Conservation (phyloP, 768 basidiomycete genomes). For the Leccinum incarnatum region DNA sequence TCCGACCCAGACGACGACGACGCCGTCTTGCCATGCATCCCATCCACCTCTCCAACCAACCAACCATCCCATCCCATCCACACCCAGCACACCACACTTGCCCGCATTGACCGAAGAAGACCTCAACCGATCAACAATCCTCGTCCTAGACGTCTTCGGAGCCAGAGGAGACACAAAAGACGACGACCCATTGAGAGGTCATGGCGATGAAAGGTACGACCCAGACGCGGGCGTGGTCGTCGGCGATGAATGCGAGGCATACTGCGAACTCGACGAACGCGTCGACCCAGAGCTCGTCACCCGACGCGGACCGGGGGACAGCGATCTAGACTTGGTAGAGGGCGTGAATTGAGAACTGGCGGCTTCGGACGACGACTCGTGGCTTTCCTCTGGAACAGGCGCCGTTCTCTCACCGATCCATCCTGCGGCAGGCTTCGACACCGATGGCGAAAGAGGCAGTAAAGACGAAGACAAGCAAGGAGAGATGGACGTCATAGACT, state of each 20-base stretch:
- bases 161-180: too few relatives aligned
- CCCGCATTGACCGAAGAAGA: constrained; percentile 23
- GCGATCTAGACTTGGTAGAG: constrained; percentile 14
- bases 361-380: background rate
- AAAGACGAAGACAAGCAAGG: constrained; percentile 20
- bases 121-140: constrained; percentile 28
- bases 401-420: constrained; percentile 4
- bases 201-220: constrained; percentile 8
- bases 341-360: background rate
- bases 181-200: background rate
- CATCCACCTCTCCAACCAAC: constrained; percentile 18
- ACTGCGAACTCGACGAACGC: constrained; percentile 9
- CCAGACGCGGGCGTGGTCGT: constrained; percentile 6
- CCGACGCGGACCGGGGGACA: constrained; percentile 2
- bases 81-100: constrained; percentile 7
- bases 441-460: constrained; percentile 11
- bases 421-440: background rate
- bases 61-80: constrained; percentile 11
- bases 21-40: background rate
- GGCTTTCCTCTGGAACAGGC: background rate
- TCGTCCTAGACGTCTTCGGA: constrained; percentile 24
- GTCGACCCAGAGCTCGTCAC: constrained; percentile 1
- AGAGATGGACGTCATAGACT: constrained; percentile 12
- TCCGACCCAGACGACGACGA: constrained; percentile 5
- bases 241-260: constrained; percentile 7